Conservation (phyloP, 106 monocot species). For the Chionographis japonica region DNA sequence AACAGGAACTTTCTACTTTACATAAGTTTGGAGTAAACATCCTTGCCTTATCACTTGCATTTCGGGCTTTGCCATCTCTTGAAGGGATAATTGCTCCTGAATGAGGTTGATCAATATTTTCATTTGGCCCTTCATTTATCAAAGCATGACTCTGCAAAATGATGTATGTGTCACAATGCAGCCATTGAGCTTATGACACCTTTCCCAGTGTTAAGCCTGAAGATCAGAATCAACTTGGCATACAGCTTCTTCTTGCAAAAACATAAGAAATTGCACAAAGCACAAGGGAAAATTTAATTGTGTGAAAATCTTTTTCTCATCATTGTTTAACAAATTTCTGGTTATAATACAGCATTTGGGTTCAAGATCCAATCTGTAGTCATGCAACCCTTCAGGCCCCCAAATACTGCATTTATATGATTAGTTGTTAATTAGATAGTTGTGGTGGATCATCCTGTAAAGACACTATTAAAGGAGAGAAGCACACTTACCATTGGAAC, state of each 20-base stretch:
- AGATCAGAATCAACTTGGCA: too few relatives aligned
- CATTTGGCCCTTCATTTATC: neutral
- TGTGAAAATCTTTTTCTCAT: slow-evolving; percentile 1
- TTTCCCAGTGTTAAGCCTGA: too few relatives aligned
- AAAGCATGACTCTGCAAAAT: neutral
- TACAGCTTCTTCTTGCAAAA: too few relatives aligned
- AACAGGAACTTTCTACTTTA: too few relatives aligned
- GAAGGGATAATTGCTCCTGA: neutral
- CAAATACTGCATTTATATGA: neutral
- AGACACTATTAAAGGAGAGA: neutral
- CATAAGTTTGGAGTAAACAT: neutral
- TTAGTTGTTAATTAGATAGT: too few relatives aligned
- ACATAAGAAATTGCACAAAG: neutral
- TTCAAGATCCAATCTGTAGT: slow-evolving; percentile 5
- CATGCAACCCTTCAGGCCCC: neutral
- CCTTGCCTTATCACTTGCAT: slow-evolving; percentile 11
- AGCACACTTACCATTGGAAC: slow-evolving; percentile 11
- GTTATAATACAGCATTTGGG: slow-evolving; percentile 1
- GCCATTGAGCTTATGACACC: too few relatives aligned
- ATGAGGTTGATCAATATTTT: neutral
- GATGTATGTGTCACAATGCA: too few relatives aligned
- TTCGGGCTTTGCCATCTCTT: slow-evolving; percentile 5
- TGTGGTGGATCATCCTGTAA: neutral
- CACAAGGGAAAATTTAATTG: neutral
- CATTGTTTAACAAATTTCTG: slow-evolving; percentile 10